Evolutionary conservation across 1,139 yeast species (phyloP), one percentile per base, ranked within the genome.

Genomic region (Taphrina sp.): DNA sequence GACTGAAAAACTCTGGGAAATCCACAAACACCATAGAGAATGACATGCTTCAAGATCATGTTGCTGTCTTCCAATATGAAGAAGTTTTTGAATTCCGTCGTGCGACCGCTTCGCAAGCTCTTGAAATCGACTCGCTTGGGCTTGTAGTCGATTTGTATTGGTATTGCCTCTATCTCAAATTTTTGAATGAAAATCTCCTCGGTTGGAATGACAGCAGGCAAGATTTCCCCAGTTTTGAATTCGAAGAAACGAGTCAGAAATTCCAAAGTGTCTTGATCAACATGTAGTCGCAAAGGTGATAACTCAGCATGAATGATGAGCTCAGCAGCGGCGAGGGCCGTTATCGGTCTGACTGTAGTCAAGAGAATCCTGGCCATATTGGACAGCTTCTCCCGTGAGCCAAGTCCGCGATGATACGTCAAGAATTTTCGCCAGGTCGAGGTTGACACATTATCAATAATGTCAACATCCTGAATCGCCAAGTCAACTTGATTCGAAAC

Each of bases 221-320:
- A 59, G 52, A 76, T 75, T 39, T 82, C 74, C n/a, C 81, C 70
- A 14, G 45, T 55, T 63, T 80, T 83, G 65, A 92, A 92, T 59
- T 83, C 89, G 51, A 85, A 80, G 69, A 88, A 92, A 44, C 96
- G 73, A 0, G 81, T 78, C 43, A 89, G 63, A 64, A 92, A 90
- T 57, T 89, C 96, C 23, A 89, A 73, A 0, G 96, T 85, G 65
- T 92, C 97, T 68, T 92, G 98, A 68, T 94, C 98, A 38, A 92
- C 81, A 66, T 88, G 89, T 19, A 94, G 68, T 54, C 96, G 72
- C 38, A 92, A 65, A 0, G 98, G 98, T 33, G 86, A 72, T 0
- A 87, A 69, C 2, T 76, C 70, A 0, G 83, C 73, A 36, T 75
- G 72, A 55, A 87, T 64, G 1, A 81, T 72, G 16, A 84, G 70